Conservation (phyloP, 768 basidiomycete genomes). For the Tricholomella constricta region DNA sequence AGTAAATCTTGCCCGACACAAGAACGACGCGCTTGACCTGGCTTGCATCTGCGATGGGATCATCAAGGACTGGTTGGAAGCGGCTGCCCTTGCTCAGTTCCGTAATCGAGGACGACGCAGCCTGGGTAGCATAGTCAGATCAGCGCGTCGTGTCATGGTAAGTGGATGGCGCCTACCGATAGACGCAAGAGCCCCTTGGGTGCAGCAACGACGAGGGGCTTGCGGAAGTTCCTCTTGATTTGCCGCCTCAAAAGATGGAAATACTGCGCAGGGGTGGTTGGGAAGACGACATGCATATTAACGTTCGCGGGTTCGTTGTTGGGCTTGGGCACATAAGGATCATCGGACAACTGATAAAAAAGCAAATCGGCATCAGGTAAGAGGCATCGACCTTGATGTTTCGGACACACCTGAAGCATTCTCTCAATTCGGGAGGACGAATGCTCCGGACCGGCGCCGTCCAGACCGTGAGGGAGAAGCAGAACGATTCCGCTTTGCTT, state of each 20-base stretch:
- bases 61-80: slow-evolving; percentile 72
- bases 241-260: slow-evolving; percentile 93
- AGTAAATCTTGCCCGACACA: slow-evolving; percentile 84
- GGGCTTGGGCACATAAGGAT: slow-evolving; percentile 42
- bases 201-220: slow-evolving; percentile 81
- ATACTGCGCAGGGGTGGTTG: slow-evolving; percentile 89
- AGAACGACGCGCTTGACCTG: slow-evolving; percentile 67
- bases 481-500: slow-evolving; percentile 88
- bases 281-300: slow-evolving; percentile 85
- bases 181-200: slow-evolving; percentile 84
- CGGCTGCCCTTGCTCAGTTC: slow-evolving; percentile 60
- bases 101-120: slow-evolving; percentile 65
- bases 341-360: slow-evolving; percentile 71
- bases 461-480: slow-evolving; percentile 85
- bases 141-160: neutral
- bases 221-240: slow-evolving; percentile 81
- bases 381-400: neutral
- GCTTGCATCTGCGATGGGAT: slow-evolving; percentile 38
- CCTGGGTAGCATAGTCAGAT: slow-evolving; percentile 40
- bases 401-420: slow-evolving; percentile 72
- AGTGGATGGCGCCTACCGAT: slow-evolving; percentile 54
- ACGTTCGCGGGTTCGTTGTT: slow-evolving; percentile 49
- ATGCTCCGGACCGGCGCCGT: slow-evolving; percentile 93
- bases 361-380: neutral
- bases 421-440: slow-evolving; percentile 87